Evolutionary conservation across 352 stramenopile genomes (phyloP).

Genomic region (Pilasporangium apinafurcum): DNA sequence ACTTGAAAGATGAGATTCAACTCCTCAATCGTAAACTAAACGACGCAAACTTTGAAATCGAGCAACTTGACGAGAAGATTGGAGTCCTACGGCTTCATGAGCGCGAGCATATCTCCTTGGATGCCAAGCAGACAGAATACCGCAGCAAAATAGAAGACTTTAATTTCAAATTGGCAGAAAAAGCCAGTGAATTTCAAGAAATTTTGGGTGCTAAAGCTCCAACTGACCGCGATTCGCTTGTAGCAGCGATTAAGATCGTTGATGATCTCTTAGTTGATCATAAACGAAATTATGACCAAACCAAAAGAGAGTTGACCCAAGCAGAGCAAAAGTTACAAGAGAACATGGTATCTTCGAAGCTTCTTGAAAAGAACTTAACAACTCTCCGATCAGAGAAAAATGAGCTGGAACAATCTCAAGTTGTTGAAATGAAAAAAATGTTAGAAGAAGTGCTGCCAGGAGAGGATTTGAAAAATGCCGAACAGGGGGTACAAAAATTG

Average conservation of each 20-base stretch:
- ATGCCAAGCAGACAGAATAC: constrained; percentile 39
- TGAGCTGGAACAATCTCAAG: constrained; percentile 44
- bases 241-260: constrained; percentile 11
- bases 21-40: constrained; percentile 30
- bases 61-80: constrained; percentile 43
- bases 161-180: constrained; percentile 31
- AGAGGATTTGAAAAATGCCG: constrained; percentile 36
- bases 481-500: constrained; percentile 36
- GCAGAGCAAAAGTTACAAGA: constrained; percentile 45
- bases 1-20: constrained; percentile 41
- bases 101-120: constrained; percentile 33
- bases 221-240: constrained; percentile 20
- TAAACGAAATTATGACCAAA: constrained; percentile 10
- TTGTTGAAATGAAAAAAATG: constrained; percentile 39
- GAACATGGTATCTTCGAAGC: constrained; percentile 39
- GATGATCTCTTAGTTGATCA: constrained; percentile 16
- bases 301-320: constrained; percentile 16
- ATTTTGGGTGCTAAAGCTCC: constrained; percentile 18
- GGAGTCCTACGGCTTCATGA: constrained; percentile 42
- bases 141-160: constrained; percentile 39
- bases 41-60: constrained; percentile 33
- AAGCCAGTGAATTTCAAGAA: constrained; percentile 31
- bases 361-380: constrained; percentile 34
- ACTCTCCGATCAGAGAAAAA: constrained; percentile 33
- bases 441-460: constrained; percentile 39